Evolutionary conservation across 1,284 basidiomycete genomes (phyloP).

Genomic region (Sparassis latifolia): DNA sequence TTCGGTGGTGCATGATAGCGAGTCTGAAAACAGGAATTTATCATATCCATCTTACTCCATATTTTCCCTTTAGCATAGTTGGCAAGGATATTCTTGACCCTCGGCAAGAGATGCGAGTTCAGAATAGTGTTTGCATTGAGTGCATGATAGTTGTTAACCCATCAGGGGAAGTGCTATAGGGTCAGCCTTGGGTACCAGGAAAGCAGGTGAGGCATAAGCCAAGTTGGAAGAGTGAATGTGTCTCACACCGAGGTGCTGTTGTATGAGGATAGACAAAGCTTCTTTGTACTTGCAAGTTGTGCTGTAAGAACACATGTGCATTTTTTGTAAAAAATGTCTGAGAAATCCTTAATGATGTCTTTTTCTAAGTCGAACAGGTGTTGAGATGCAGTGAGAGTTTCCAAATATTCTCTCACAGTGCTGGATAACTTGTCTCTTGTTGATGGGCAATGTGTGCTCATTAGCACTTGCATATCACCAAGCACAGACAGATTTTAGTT

Average conservation of each 20-base stretch:
- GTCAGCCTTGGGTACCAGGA: not conserved
- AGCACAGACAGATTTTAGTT: too few species aligned
- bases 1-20: too few species aligned
- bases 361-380: too few species aligned
- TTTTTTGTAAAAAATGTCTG: too few species aligned
- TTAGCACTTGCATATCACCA: too few species aligned
- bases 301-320: too few species aligned
- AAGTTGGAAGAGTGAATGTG: not conserved
- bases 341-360: too few species aligned
- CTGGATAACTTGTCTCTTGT: too few species aligned
- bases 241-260: conserved; percentile 12
- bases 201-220: not conserved
- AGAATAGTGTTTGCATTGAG: not conserved
- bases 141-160: not conserved
- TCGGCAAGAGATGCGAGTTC: not conserved
- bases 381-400: too few species aligned
- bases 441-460: too few species aligned
- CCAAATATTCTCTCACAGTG: too few species aligned
- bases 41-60: conserved; percentile 31
- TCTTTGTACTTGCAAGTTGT: too few species aligned
- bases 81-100: conserved; percentile 14
- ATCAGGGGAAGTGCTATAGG: not conserved
- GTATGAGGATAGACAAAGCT: conserved; percentile 9
- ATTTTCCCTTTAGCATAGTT: conserved; percentile 25
- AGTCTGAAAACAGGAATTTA: conserved; percentile 34